A percentile compares a stretch with the other conserved stretches of the same genome.
phyloP scores from a whole-genome alignment of 495 filamentous ascomycete genomes.

The Penicillium malachiteum region DNA sequence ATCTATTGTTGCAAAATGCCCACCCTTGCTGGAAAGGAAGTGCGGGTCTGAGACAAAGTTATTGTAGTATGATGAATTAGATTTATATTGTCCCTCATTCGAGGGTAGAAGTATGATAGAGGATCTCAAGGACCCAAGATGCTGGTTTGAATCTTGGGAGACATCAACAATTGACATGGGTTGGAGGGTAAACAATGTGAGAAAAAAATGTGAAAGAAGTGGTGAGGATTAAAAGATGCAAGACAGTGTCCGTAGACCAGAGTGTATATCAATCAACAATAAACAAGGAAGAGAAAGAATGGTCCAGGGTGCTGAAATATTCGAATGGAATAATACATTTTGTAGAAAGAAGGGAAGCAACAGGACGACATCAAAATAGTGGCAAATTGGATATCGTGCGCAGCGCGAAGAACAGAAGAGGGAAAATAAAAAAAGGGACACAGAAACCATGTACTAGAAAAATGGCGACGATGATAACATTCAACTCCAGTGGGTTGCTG shows the following conservation, averaged over 20 bases:
- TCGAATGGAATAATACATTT: conserved; percentile 18
- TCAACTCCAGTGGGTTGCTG: conserved; percentile 7
- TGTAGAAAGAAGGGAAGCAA: conserved; percentile 9
- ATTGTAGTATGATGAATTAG: conserved; percentile 12
- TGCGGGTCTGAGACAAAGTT: background rate
- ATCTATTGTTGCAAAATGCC: background rate
- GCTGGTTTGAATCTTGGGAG: too few species aligned
- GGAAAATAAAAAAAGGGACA: conserved; percentile 4
- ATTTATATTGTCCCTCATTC: conserved; percentile 12
- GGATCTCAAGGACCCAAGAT: background rate
- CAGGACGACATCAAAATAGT: background rate
- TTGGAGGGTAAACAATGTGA: conserved; percentile 3
- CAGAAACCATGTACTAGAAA: conserved; percentile 19
- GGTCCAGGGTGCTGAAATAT: conserved; percentile 9
- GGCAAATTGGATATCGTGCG: background rate
- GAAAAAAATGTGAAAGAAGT: background rate
- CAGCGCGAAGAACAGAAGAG: background rate
- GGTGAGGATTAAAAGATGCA: background rate
- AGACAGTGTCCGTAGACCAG: background rate
- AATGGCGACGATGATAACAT: conserved; percentile 8
- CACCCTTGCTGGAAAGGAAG: background rate
- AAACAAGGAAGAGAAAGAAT: background rate
- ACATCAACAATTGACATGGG: background rate
- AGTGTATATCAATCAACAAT: background rate
- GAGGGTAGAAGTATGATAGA: conserved; percentile 11